Conservation (phyloP, 768 basidiomycete species). For the Leccinum obscurum region DNA sequence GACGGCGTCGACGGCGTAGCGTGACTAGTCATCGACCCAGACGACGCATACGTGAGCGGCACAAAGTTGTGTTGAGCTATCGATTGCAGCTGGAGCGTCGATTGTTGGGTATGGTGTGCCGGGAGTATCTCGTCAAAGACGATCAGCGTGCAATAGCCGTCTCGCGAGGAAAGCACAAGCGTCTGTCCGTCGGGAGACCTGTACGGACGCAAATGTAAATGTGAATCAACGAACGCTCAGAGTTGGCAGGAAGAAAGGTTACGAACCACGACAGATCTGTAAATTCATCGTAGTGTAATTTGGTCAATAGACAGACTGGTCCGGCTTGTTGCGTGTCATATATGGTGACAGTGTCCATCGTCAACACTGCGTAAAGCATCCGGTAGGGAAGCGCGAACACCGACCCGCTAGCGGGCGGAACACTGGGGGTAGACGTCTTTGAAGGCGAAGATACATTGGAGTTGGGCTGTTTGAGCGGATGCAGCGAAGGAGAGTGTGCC, state of each 20-base stretch:
- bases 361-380: conserved; percentile 93
- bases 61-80: conserved; percentile 86
- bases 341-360: conserved; percentile 92
- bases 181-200: conserved; percentile 98
- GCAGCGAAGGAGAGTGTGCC: conserved; percentile 13
- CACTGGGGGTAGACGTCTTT: conserved; percentile 24
- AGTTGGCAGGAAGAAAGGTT: neutral
- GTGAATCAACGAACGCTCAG: conserved; percentile 7
- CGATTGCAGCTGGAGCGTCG: conserved; percentile 84
- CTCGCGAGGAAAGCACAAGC: conserved; percentile 86
- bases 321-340: conserved; percentile 97
- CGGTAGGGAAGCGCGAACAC: conserved; percentile 91
- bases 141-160: conserved; percentile 96
- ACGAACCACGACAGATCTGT: conserved; percentile 95
- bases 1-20: conserved; percentile 27
- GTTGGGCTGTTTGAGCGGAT: conserved; percentile 16
- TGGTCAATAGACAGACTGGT: conserved; percentile 88
- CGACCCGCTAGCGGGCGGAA: conserved; percentile 56
- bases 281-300: conserved; percentile 96
- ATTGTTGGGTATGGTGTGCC: conserved; percentile 86
- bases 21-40: conserved; percentile 16
- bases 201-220: neutral
- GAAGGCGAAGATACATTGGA: conserved; percentile 19
- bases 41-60: conserved; percentile 45
- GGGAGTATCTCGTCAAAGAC: conserved; percentile 94